Evolutionary conservation across 2,329 filamentous ascomycete species (phyloP), one percentile per base, ranked within the genome.

Genomic region (Zasmidium angulare): DNA sequence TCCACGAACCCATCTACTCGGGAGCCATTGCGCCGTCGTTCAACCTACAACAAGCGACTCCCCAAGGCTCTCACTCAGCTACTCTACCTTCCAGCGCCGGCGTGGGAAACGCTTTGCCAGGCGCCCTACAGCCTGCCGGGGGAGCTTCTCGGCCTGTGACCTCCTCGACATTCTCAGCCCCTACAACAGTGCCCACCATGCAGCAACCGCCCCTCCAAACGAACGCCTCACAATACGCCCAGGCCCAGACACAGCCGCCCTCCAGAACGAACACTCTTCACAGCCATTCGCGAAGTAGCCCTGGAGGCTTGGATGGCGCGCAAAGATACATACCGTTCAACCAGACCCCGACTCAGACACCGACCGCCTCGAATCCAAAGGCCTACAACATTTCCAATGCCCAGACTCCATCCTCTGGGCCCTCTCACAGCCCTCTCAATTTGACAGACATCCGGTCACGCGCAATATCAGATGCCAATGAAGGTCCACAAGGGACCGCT

Each of bases 361-460:
- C 72, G 1, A 64, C 61, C 14, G 66, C 69, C n/a, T 72, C 71
- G 9, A 64, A 74, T 69, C 67, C 73, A 1, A 83, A 78, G 71
- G 47, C 79, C 69, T 66, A 74, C 67, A 90, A 91, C 72, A 90
- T 89, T 77, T 86, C 69, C n/a, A 68, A 78, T 55, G 75, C 78
- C 14, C 82, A 84, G 24, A 84, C 83, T n/a, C 81, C 80, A 22
- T 79, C 81, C 46, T 79, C 79, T 76, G 73, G 88, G 78, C 82
- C 84, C 55, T 90, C 91, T 66, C 93, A 95, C 73, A 96, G 93
- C 9, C 93, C 93, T 2, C 83, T 98, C 29, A 95, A 92, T 17
- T 84, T 98, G 47, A 90, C 92, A 61, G 93, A 98, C 75, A 97
- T 98, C 73, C 84, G 93, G 59, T 91, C 92, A 11, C 86, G 91